Base-by-base conservation (phyloP, 2,329 filamentous ascomycete species). In the Sporothrix brunneoviolacea region DNA sequence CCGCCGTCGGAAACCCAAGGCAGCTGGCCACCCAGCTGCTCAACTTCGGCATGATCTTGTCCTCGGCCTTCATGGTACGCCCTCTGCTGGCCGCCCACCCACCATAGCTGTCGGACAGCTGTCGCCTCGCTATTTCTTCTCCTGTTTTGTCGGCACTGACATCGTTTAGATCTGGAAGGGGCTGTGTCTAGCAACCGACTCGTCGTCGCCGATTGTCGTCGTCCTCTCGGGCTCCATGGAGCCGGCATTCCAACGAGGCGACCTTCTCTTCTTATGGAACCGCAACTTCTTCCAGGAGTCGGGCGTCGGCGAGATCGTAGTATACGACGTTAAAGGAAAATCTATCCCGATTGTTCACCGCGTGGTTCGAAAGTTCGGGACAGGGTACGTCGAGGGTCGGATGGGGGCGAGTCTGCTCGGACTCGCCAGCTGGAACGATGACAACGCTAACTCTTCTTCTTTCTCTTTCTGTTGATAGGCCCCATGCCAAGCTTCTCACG, bases 341-440 rank as follows among this genome's bases (percentile, higher is more conserved):
- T 88, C 95, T 58, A 97, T 98, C 57, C 93, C 93, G 27, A 98
- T 98, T 68, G 93, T 98, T 58, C 93, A 98, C 72, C 77, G 93
- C 45, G 79, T 97, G 9, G 86, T 97, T 49, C 80, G 91, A 69
- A 83, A 82, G 64, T 84, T 83, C 64, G 81, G 82, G 19, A 61
- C 61, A 27, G 80, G 80, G 73, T 79, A 62, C 52, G 75, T 66
- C 21, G 1, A n/a, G 24, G 12, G 3, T 10, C 4, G 24, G 16
- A 39, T 10, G 8, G 13, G 38, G 7, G n/a, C n/a, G n/a, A n/a
- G n/a, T n/a, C n/a, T n/a, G n/a, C n/a, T n/a, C n/a, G n/a, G n/a
- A n/a, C n/a, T n/a, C n/a, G n/a, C n/a, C n/a, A n/a, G n/a, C n/a
- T n/a, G n/a, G n/a, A n/a, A n/a, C n/a, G n/a, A n/a, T n/a, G n/a